Conservation (phyloP, 1,284 basidiomycete species). For the Irpex sp. region DNA sequence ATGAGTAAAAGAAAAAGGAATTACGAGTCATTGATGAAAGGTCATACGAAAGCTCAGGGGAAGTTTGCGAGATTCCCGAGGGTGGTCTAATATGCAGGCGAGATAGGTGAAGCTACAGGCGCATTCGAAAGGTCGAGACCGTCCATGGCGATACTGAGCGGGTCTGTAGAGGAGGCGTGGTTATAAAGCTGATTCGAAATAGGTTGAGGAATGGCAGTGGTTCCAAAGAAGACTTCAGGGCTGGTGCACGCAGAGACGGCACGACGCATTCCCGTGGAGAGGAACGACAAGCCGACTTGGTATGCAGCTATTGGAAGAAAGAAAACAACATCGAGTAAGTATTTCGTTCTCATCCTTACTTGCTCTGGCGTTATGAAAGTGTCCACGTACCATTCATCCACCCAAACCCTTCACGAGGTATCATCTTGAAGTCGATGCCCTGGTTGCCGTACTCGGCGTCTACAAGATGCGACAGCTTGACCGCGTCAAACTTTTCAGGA, state of each 20-base stretch:
- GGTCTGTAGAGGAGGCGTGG: slow-evolving; percentile 47
- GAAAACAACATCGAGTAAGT: neutral
- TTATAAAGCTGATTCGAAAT: slow-evolving; percentile 28
- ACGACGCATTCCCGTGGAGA: slow-evolving; percentile 91
- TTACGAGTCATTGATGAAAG: neutral
- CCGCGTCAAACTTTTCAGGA: slow-evolving; percentile 98
- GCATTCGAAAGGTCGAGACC: slow-evolving; percentile 33
- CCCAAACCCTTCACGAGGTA: slow-evolving; percentile 95
- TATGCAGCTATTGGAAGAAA: slow-evolving; percentile 65
- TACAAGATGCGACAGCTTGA: slow-evolving; percentile 91
- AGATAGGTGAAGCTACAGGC: slow-evolving; percentile 15
- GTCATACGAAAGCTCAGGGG: neutral
- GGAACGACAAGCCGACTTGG: slow-evolving; percentile 92
- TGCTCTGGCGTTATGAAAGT: neutral
- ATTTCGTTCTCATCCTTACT: neutral
- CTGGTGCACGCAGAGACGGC: slow-evolving; percentile 92
- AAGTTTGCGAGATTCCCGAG: too few relatives aligned
- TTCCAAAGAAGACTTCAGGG: slow-evolving; percentile 85
- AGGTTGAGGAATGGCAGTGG: slow-evolving; percentile 34
- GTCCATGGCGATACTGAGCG: slow-evolving; percentile 72
- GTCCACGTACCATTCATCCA: slow-evolving; percentile 85
- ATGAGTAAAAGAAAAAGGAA: neutral
- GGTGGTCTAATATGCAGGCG: slow-evolving; percentile 15
- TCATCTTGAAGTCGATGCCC: slow-evolving; percentile 95
- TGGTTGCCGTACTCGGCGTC: slow-evolving; percentile 99